These are phyloP conservation scores for Solanum virginianum DNA, from an alignment of 257 asterid genomes.

Conservation along the genomic window DNA sequence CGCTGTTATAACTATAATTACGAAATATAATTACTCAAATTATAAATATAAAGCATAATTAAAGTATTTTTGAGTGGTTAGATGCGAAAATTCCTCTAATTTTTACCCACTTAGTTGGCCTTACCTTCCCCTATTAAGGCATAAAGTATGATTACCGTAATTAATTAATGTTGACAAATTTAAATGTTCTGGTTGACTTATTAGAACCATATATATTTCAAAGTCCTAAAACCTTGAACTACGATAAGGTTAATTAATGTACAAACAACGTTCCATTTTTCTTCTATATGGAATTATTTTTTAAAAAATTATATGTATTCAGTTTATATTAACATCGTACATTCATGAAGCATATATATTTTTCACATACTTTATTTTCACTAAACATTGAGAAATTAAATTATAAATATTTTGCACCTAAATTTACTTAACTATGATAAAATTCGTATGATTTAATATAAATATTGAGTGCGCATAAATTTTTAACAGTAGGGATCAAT, in stretches of 20 bases:
- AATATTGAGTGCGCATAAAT: not conserved
- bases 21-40: too few species aligned
- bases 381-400: not conserved
- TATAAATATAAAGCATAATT: too few species aligned
- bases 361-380: not conserved
- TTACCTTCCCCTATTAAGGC: not conserved
- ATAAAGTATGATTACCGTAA: not conserved
- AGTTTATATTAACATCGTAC: not conserved
- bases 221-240: not conserved
- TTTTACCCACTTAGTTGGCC: not conserved
- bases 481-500: not conserved
- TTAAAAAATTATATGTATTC: rapidly evolving
- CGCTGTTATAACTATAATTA: too few species aligned
- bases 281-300: not conserved
- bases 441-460: not conserved
- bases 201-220: not conserved
- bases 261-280: not conserved
- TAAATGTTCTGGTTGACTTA: not conserved
- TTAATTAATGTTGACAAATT: not conserved
- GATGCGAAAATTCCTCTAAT: too few species aligned
- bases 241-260: not conserved
- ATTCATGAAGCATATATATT: not conserved
- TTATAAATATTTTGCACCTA: not conserved
- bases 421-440: not conserved
- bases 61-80: too few species aligned